These are phyloP conservation scores for Penicillium diatomitis DNA, from an alignment of 495 filamentous ascomycete species.

Conservation along the genomic window DNA sequence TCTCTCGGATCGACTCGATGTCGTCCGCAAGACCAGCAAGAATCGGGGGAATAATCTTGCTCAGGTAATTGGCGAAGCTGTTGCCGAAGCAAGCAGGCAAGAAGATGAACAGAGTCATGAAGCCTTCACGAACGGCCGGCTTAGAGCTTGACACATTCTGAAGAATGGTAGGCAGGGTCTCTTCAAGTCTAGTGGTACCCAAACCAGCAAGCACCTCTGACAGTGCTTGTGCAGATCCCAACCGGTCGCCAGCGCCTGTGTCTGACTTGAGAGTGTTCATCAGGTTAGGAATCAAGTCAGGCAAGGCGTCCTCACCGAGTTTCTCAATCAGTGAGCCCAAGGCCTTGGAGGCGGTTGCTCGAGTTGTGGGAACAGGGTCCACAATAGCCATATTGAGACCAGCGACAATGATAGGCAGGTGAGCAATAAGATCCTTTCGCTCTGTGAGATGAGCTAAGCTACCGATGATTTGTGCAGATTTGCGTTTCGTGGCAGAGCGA, in stretches of 20 bases:
- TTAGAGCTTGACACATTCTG: slow-evolving; percentile 94
- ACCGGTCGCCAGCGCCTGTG: slow-evolving; percentile 85
- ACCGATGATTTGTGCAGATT: slow-evolving; percentile 93
- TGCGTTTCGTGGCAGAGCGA: slow-evolving; percentile 86
- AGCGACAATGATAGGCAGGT: slow-evolving; percentile 86
- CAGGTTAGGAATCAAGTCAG: slow-evolving; percentile 93
- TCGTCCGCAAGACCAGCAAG: slow-evolving; percentile 92
- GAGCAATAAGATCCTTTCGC: slow-evolving; percentile 81
- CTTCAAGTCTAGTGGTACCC: slow-evolving; percentile 84
- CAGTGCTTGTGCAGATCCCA: slow-evolving; percentile 94
- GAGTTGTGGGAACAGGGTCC: slow-evolving; percentile 93
- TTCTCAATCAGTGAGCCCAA: slow-evolving; percentile 94
- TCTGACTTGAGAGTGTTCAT: slow-evolving; percentile 98
- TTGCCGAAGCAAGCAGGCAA: slow-evolving; percentile 98
- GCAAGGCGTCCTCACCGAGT: slow-evolving; percentile 90
- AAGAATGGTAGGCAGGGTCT: slow-evolving; percentile 90
- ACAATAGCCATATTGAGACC: slow-evolving; percentile 83
- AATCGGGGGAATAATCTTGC: slow-evolving; percentile 93
- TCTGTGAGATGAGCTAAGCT: slow-evolving; percentile 95
- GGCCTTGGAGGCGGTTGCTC: slow-evolving; percentile 92
- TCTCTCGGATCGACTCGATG: slow-evolving; percentile 89
- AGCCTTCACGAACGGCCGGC: slow-evolving; percentile 84
- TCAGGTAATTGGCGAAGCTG: slow-evolving; percentile 92
- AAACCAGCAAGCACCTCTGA: slow-evolving; percentile 93
- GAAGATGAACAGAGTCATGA: slow-evolving; percentile 99